Base-by-base conservation (phyloP, 495 filamentous ascomycete species). In the Thermothielavioides terrestris region DNA sequence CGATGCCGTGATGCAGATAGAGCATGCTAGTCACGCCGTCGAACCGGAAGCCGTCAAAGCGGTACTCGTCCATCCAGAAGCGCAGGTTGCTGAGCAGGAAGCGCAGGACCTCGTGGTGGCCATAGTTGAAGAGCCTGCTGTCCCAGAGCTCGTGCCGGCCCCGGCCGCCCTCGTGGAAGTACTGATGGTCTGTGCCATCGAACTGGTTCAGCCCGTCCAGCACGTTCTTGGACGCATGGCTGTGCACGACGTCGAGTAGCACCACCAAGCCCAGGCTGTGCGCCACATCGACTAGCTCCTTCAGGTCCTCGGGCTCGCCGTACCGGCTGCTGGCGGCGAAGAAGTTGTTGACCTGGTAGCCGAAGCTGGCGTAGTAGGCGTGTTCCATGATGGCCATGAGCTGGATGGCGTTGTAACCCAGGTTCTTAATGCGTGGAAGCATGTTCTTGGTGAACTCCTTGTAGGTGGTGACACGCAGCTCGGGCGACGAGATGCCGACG, bases 311-410 rank as follows among this genome's bases (percentile, higher is more conserved):
- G 0, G 94, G 92, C 11, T 82, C 78, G 42, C 92, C 92, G 60
- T 95, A 98, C 53, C 92, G 82, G 66, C 90, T 96, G 65, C 90
- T 96, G 1, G 89, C 91, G 32, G 92, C 94, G 62, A 97, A 98
- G 77, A 98, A 97, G 69, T 85, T 95, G 68, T 95, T 97, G 58
- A 98, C 80, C 63, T 98, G 92, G 68, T 98, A 98, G 28, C 92
- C 92, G 60, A 98, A 98, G 58, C 91, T 96, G 54, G 92, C 92
- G 67, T 98, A 98, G 73, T 98, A 98, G 23, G 92, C 91, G 70
- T 98, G 92, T 65, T 98, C 92, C 88, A 97, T 97, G 58, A 98
- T 77, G 34, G 92, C 92, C 92, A 98, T 98, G 55, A 98, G 75
- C 67, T 98, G 92, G 57, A 98, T 96, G 34, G 90, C 85, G 70